Evolutionary conservation across 139 green algal genomes (phyloP).

Genomic region (Volvox reticuliferus): DNA sequence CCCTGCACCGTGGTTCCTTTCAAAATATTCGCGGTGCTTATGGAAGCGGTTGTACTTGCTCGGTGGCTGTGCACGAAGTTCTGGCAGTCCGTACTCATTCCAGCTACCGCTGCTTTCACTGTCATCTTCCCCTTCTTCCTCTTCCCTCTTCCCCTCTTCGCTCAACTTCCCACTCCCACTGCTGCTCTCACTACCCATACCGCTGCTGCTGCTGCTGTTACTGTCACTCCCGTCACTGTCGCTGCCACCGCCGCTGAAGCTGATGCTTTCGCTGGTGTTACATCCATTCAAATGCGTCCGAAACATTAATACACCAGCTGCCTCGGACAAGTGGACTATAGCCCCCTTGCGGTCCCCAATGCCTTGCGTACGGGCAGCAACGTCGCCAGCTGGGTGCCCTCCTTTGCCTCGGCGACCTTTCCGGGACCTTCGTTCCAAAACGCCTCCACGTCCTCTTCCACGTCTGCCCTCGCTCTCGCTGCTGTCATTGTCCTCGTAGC

Average conservation of each 20-base stretch:
- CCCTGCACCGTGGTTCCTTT: background rate
- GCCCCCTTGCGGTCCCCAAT: background rate
- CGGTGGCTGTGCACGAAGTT: no score
- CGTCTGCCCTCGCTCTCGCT: background rate
- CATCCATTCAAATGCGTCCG: background rate
- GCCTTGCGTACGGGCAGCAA: background rate
- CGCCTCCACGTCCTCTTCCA: background rate
- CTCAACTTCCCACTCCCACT: background rate
- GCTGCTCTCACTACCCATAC: background rate
- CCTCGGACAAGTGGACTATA: background rate
- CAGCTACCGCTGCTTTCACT: no score
- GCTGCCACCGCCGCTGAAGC: background rate
- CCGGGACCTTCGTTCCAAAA: background rate
- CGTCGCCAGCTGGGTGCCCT: background rate
- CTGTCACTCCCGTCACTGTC: background rate
- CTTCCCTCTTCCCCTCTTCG: no score
- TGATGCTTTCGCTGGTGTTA: background rate
- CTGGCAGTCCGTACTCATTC: no score
- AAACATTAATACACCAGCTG: no score
- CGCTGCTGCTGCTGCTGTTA: background rate
- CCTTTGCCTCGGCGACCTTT: background rate
- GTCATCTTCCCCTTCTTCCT: no score
- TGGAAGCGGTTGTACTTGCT: background rate
- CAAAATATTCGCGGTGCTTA: background rate
- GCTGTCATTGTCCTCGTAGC: no score